These are phyloP conservation scores for Tolypocladium amazonense DNA, from an alignment of 2,329 filamentous ascomycete species.

Conservation along the genomic window DNA sequence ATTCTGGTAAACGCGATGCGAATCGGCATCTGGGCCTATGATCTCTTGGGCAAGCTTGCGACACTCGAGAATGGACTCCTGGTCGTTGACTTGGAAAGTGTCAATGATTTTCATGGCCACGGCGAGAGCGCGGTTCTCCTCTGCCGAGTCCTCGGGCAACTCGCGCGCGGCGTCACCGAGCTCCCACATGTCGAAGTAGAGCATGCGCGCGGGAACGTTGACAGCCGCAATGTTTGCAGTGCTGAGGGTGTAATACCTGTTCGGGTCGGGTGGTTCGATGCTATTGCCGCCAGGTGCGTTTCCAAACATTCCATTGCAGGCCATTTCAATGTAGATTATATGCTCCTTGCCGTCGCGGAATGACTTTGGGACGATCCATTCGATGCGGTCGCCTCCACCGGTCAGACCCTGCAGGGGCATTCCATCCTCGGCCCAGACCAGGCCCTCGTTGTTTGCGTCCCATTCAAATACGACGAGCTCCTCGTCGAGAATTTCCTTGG, in stretches of 20 bases:
- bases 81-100: slow-evolving; percentile 69
- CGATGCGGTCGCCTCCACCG: slow-evolving; percentile 74
- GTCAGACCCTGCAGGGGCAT: slow-evolving; percentile 84
- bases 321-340: slow-evolving; percentile 93
- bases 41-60: slow-evolving; percentile 78
- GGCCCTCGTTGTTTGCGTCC: slow-evolving; percentile 90
- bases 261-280: slow-evolving; percentile 81
- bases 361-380: slow-evolving; percentile 78
- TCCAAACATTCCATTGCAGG: slow-evolving; percentile 97
- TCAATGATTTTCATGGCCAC: slow-evolving; percentile 85
- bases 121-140: slow-evolving; percentile 76
- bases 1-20: slow-evolving; percentile 70
- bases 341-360: slow-evolving; percentile 83
- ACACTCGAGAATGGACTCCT: slow-evolving; percentile 67
- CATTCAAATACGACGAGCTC: slow-evolving; percentile 90
- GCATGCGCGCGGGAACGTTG: slow-evolving; percentile 70
- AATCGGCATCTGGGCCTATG: slow-evolving; percentile 71
- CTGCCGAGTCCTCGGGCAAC: slow-evolving; percentile 79
- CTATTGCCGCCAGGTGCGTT: slow-evolving; percentile 74
- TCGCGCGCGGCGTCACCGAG: slow-evolving; percentile 87
- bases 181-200: slow-evolving; percentile 93
- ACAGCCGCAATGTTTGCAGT: slow-evolving; percentile 82
- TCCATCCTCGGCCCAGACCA: slow-evolving; percentile 89
- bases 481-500: slow-evolving; percentile 59
- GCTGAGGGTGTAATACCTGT: slow-evolving; percentile 66